Base-by-base conservation (phyloP, 1,284 basidiomycete species). In the Omphalotus olearius region DNA sequence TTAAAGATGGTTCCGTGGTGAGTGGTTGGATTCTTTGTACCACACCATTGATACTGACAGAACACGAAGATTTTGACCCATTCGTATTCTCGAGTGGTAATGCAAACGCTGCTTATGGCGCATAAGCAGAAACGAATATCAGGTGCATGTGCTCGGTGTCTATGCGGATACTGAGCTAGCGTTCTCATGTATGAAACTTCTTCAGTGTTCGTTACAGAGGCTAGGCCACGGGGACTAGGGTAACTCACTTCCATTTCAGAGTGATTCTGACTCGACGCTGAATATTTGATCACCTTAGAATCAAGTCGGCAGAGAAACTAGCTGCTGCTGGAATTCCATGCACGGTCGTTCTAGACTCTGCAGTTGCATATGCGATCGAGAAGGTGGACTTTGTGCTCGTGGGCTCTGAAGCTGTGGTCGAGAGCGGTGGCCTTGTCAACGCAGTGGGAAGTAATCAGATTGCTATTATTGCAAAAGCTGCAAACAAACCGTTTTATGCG, bases 361-460 rank as follows among this genome's bases (percentile, higher is more conserved):
- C 96, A 1, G 94, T 98, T 4, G 93, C 93, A 17, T 99, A 98
- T 72, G 85, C 93, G 57, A 98, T 99, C 88, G 91, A 96, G 60
- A 88, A 91, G 60, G 87, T 93, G 14, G 93, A 99, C 68, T 86
- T 98, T 63, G 91, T 96, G 43, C 81, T 99, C 38, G 93, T 98
- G 20, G 96, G 96, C 7, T 94, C 93, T 20, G 96, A 99, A 72
- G 96, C 95, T 5, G 95, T 99, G 13, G 93, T 96, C 2, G 95
- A 98, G 69, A 92, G 88, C 59, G 95, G 91, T 43, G 91, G 91
- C 9, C 72, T 93, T 55, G 83, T 94, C 59, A 93, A 93, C 64
- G 91, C 89, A 28, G 89, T 93, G 41, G 96, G 95, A 43, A 95
- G 93, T 58, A 95, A 93, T 69, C 93, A 98, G 68, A 93, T 98